A percentile compares a stretch with the other conserved stretches of the same genome.
Evolutionary conservation across 768 basidiomycete genomes (phyloP).

Genomic region (Suillus placidus): DNA sequence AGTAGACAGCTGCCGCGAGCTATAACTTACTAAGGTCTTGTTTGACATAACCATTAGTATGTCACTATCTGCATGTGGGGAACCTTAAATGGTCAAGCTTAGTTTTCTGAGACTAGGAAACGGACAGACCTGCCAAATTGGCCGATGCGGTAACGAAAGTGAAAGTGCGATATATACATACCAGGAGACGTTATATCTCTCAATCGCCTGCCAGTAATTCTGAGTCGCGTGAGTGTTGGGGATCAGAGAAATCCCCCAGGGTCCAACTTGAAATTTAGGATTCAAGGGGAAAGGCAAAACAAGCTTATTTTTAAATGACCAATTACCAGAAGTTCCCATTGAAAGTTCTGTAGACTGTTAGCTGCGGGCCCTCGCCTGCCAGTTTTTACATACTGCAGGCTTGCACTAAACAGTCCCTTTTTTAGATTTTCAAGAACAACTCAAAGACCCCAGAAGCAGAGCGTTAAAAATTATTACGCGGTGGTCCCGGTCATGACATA

Average conservation of each 20-base stretch:
- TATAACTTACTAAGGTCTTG: not conserved
- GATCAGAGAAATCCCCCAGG: too few relatives aligned
- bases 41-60: not conserved
- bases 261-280: not conserved
- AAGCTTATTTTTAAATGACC: not conserved
- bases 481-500: not conserved
- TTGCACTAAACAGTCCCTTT: not conserved
- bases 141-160: not conserved
- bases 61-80: too few relatives aligned
- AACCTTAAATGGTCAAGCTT: not conserved
- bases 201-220: not conserved
- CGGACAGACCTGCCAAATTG: not conserved
- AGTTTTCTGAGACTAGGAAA: not conserved
- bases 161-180: not conserved
- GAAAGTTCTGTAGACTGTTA: not conserved
- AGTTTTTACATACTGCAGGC: not conserved
- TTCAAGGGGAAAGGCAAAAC: not conserved
- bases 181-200: not conserved
- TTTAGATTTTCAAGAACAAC: not conserved
- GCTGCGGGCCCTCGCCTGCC: not conserved
- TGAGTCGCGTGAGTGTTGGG: not conserved
- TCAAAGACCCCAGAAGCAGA: constrained; percentile 1
- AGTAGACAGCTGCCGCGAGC: not conserved
- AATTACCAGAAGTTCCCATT: not conserved
- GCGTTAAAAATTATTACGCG: not conserved